Conservation (phyloP, 1,139 yeast genomes). For the Kodamaea ohmeri region DNA sequence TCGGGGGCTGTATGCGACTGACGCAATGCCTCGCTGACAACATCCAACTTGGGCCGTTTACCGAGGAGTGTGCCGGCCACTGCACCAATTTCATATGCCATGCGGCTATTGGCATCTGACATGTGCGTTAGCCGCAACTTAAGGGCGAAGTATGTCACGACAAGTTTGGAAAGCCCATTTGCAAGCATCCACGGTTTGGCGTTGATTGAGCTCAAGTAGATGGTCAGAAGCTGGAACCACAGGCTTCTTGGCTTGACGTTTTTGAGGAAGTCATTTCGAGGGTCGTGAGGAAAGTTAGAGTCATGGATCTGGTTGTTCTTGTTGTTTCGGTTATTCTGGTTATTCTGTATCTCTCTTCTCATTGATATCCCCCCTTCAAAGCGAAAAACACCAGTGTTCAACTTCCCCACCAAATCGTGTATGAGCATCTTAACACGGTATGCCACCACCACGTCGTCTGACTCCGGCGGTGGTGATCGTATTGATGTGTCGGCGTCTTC, state of each 20-base stretch:
- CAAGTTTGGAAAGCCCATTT: slow-evolving; percentile 28
- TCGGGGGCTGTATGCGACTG: slow-evolving; percentile 18
- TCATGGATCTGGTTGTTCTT: no score
- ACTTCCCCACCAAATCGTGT: slow-evolving; percentile 20
- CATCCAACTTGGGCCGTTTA: slow-evolving; percentile 24
- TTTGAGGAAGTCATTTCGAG: no score
- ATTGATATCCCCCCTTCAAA: slow-evolving; percentile 24
- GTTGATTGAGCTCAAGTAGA: slow-evolving; percentile 22
- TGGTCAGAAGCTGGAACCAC: slow-evolving; percentile 31
- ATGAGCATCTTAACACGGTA: slow-evolving; percentile 25
- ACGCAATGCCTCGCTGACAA: slow-evolving; percentile 19
- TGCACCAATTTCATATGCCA: slow-evolving; percentile 6
- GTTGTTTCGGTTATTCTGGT: background rate
- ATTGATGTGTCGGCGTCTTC: slow-evolving; percentile 12
- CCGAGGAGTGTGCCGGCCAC: slow-evolving; percentile 2
- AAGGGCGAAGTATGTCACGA: slow-evolving; percentile 26
- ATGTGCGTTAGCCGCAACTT: slow-evolving; percentile 11
- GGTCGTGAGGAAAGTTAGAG: no score
- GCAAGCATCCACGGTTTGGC: slow-evolving; percentile 33
- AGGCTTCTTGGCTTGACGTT: background rate
- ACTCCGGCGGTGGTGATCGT: slow-evolving; percentile 10
- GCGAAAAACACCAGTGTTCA: slow-evolving; percentile 18
- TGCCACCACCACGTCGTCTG: slow-evolving; percentile 13
- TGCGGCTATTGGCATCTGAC: slow-evolving; percentile 3
- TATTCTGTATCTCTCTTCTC: background rate